These are phyloP conservation scores for Biscutella laevigata DNA, from an alignment of 441 rosid species.

Conservation along the genomic window DNA sequence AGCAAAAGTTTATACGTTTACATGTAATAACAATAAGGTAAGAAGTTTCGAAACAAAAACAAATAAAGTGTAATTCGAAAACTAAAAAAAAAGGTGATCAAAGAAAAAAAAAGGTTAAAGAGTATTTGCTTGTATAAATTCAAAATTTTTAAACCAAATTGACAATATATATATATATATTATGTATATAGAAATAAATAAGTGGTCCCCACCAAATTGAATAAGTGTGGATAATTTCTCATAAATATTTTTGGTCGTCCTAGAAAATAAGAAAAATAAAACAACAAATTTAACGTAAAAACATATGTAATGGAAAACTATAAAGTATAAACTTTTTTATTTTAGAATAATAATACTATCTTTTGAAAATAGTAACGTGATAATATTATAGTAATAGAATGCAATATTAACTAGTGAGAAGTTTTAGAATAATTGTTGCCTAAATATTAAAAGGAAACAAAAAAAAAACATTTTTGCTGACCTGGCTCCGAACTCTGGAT, in stretches of 20 bases:
- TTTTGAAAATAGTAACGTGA: no score
- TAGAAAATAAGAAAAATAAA: conserved; percentile 7
- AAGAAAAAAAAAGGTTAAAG: neutral
- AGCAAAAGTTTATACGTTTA: neutral
- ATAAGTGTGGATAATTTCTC: conserved; percentile 12
- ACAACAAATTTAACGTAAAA: neutral
- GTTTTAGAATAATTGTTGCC: neutral
- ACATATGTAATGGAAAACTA: no score
- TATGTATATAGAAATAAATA: no score
- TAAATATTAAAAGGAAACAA: no score
- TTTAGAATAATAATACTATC: no score
- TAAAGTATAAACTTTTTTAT: neutral
- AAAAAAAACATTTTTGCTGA: conserved; percentile 12
- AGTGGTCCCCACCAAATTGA: conserved; percentile 20
- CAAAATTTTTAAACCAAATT: no score
- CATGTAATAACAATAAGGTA: neutral
- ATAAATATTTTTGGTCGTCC: conserved; percentile 4
- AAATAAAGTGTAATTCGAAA: neutral
- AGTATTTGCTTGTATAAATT: no score
- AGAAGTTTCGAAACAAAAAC: no score
- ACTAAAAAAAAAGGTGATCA: neutral
- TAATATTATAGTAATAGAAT: neutral
- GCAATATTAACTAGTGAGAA: neutral
- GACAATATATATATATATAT: no score
- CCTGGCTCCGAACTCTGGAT: conserved; percentile 37